phyloP scores from a whole-genome alignment of 257 asterid species.

The Ajuga chamaepitys region DNA sequence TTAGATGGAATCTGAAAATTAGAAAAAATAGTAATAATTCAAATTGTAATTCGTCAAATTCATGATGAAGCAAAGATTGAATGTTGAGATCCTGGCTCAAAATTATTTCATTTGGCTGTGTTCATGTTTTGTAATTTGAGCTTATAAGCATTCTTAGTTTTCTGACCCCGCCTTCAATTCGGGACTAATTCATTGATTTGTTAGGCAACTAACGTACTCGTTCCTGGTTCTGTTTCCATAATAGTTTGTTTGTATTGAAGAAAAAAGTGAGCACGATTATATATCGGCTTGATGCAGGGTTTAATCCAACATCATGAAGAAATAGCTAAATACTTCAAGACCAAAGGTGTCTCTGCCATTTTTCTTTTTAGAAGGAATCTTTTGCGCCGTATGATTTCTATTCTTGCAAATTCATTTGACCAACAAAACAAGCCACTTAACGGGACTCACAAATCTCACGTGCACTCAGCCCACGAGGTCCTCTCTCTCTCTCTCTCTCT shows the following conservation, averaged over 20 bases:
- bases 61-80: too few species aligned
- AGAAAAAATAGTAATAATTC: neutral
- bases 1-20: too few species aligned
- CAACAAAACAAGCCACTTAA: constrained; percentile 72
- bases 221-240: neutral
- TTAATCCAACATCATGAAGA: constrained; percentile 72
- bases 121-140: neutral
- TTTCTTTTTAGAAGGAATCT: constrained; percentile 92
- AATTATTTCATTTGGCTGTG: neutral
- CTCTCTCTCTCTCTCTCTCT: constrained; percentile 10
- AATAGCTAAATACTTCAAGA: constrained; percentile 67
- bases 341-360: constrained; percentile 72
- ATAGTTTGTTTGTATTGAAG: neutral
- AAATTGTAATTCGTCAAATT: neutral
- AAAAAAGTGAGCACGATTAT: constrained; percentile 3
- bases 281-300: constrained; percentile 49
- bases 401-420: constrained; percentile 85
- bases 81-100: neutral
- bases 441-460: constrained; percentile 97
- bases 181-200: neutral
- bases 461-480: constrained; percentile 82
- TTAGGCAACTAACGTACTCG: neutral
- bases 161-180: too few species aligned
- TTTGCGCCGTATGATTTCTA: constrained; percentile 85
- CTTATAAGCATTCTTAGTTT: too few species aligned